These are phyloP conservation scores for Luzula sylvatica DNA, from an alignment of 176 grass and related monocot genomes.

Conservation along the genomic window DNA sequence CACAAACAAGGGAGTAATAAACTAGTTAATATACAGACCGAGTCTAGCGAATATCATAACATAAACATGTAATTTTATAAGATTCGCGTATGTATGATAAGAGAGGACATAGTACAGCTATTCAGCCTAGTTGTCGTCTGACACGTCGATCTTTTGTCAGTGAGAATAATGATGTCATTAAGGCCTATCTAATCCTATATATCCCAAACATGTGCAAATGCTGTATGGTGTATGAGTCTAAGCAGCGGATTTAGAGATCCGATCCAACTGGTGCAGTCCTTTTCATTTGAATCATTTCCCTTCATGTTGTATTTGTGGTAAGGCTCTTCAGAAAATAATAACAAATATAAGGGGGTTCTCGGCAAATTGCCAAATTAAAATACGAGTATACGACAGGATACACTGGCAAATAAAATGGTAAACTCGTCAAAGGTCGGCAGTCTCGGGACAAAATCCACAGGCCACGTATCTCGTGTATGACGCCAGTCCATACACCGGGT, in stretches of 20 bases:
- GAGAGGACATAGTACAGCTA: slow-evolving; percentile 1
- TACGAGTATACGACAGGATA: too few species aligned
- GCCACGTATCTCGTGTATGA: neutral
- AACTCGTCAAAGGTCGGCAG: too few species aligned
- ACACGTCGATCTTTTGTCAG: slow-evolving; percentile 4
- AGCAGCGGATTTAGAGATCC: slow-evolving; percentile 25
- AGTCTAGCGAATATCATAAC: neutral
- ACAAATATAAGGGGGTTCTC: too few species aligned
- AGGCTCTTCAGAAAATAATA: too few species aligned
- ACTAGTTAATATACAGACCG: neutral
- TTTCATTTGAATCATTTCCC: neutral
- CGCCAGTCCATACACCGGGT: neutral
- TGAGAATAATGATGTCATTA: neutral
- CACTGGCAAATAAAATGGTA: too few species aligned
- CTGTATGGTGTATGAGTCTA: slow-evolving; percentile 6
- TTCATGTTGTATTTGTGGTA: neutral
- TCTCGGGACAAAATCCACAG: too few species aligned
- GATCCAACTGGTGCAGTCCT: slow-evolving; percentile 4
- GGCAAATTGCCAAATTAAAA: too few species aligned
- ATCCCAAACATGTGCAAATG: slow-evolving; percentile 1
- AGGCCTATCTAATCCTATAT: neutral
- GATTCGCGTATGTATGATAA: neutral
- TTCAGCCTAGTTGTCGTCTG: neutral
- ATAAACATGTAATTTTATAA: neutral
- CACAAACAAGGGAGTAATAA: neutral